Evolutionary conservation across 257 asterid genomes (phyloP).

Genomic region (Plantago elongata): DNA sequence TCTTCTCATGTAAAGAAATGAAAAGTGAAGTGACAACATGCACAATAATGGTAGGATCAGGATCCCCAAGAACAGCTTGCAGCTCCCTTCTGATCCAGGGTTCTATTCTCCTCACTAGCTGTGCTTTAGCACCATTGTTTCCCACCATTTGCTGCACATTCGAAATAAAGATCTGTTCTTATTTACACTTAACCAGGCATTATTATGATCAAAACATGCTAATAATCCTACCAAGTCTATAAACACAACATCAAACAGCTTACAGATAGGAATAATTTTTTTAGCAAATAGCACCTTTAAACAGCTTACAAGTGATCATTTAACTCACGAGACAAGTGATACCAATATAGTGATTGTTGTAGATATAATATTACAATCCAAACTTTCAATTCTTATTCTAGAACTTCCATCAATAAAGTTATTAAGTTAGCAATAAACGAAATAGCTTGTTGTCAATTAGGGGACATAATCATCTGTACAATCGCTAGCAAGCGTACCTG

Average conservation of each 20-base stretch:
- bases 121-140: conserved; percentile 24
- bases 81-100: conserved; percentile 59
- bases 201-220: background rate
- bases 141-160: conserved; percentile 28
- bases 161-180: background rate
- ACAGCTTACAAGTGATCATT: background rate
- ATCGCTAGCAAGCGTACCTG: conserved; percentile 28
- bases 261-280: background rate
- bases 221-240: background rate
- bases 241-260: background rate
- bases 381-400: no score
- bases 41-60: conserved; percentile 54
- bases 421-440: background rate
- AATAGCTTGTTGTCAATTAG: background rate
- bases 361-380: background rate
- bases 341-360: background rate
- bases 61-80: conserved; percentile 54
- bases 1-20: conserved; percentile 23
- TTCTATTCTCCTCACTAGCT: conserved; percentile 36
- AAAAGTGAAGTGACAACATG: conserved; percentile 53
- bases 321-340: background rate
- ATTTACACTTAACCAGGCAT: background rate
- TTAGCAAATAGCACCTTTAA: background rate
- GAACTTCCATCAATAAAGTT: background rate
- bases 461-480: background rate